Conservation (phyloP, 176 grass and related monocot species). For the Hsuehochloa calcarea region DNA sequence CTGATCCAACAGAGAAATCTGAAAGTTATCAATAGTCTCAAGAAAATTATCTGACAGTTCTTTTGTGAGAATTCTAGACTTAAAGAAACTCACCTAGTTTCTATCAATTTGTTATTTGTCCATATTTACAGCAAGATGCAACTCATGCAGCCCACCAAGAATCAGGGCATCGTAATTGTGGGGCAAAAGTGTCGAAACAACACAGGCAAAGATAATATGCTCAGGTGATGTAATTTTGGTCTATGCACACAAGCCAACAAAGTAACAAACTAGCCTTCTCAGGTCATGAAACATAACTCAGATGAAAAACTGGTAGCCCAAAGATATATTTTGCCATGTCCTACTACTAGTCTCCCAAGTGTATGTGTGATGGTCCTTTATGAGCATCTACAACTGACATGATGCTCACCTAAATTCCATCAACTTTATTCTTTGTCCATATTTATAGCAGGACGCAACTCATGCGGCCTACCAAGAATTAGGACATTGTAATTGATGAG, state of each 20-base stretch:
- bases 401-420: constrained; percentile 47
- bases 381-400: constrained; percentile 24
- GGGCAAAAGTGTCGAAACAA: background rate
- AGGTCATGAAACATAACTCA: background rate
- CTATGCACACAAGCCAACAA: background rate
- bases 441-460: constrained; percentile 46
- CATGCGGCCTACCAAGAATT: constrained; percentile 41
- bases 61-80: constrained; percentile 1
- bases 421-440: constrained; percentile 40
- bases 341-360: background rate
- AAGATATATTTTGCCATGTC: background rate
- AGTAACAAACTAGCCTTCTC: background rate
- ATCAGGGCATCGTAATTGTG: constrained; percentile 9
- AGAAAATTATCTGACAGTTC: background rate
- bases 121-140: constrained; percentile 34
- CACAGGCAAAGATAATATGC: background rate
- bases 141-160: constrained; percentile 26
- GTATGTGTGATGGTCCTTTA: constrained; percentile 37
- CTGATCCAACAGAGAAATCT: background rate
- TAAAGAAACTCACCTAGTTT: background rate
- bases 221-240: background rate
- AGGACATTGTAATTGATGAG: constrained; percentile 16
- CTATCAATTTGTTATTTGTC: constrained; percentile 7
- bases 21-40: background rate
- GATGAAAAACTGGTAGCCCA: background rate